Evolutionary conservation across 2,329 filamentous ascomycete species (phyloP).

Genomic region (Periconia sp.): DNA sequence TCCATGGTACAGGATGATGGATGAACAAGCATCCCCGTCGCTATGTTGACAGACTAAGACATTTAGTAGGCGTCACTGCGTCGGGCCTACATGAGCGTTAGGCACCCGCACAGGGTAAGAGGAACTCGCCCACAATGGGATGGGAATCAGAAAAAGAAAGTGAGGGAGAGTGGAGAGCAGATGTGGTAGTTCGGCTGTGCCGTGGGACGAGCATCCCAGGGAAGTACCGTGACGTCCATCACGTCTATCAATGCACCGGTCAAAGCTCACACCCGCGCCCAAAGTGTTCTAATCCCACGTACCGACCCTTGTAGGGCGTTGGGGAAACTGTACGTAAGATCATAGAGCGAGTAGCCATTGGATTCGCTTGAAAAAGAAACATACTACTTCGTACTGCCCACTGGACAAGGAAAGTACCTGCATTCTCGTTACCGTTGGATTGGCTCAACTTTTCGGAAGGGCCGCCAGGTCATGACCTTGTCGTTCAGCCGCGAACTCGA

Average conservation of each 20-base stretch:
- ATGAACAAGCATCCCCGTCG: conserved; percentile 16
- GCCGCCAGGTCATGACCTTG: conserved; percentile 21
- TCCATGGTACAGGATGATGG: conserved; percentile 11
- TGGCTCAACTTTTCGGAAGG: conserved; percentile 25
- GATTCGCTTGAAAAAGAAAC: conserved; percentile 4
- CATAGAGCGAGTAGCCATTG: conserved; percentile 6
- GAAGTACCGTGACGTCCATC: conserved; percentile 25
- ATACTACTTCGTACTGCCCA: conserved; percentile 20
- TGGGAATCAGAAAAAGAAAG: conserved; percentile 6
- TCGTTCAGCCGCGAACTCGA: conserved; percentile 17
- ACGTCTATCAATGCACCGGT: conserved; percentile 19
- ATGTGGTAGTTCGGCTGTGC: conserved; percentile 28
- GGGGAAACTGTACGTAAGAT: neutral
- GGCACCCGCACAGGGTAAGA: conserved; percentile 21
- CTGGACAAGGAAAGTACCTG: conserved; percentile 24
- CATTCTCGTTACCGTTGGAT: conserved; percentile 28
- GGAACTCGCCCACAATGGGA: conserved; percentile 10
- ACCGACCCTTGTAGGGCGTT: conserved; percentile 18
- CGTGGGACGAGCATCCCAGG: conserved; percentile 20
- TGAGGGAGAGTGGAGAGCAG: conserved; percentile 10
- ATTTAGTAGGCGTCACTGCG: conserved; percentile 20
- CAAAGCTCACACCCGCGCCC: conserved; percentile 10
- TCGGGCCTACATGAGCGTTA: conserved; percentile 16
- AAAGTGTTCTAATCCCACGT: conserved; percentile 19
- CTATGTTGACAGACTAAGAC: conserved; percentile 17